These are phyloP conservation scores for Poa pratensis DNA, from an alignment of 176 grass and related monocot genomes.

Conservation along the genomic window DNA sequence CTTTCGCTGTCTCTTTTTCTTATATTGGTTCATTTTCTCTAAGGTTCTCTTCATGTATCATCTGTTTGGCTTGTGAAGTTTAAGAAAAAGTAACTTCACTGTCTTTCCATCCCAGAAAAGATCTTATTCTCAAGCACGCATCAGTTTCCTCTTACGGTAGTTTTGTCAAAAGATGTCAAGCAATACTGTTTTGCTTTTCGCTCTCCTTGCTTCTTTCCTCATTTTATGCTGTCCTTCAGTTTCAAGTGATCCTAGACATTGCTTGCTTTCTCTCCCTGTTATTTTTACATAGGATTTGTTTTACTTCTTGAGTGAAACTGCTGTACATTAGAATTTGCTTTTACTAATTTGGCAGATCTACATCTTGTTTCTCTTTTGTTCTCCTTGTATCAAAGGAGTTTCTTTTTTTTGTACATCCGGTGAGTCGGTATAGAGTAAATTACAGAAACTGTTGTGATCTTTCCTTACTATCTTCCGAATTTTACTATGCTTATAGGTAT, in stretches of 20 bases:
- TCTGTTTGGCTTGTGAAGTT: not conserved
- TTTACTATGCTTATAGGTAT: not conserved
- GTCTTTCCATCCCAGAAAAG: not conserved
- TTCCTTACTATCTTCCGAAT: not conserved
- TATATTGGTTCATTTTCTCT: constrained; percentile 8
- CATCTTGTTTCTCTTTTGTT: not conserved
- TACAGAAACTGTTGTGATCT: not conserved
- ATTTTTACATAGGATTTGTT: not conserved
- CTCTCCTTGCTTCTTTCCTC: constrained; percentile 7
- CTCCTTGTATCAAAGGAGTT: not conserved
- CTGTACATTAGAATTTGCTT: not conserved
- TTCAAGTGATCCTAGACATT: constrained; percentile 22
- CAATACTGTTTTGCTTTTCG: constrained; percentile 17
- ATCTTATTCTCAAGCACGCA: constrained; percentile 1
- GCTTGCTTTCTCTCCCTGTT: not conserved
- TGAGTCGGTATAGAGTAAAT: not conserved
- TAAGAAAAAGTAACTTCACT: constrained; percentile 1
- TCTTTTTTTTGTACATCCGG: not conserved
- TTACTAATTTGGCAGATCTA: not conserved
- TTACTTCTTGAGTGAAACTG: not conserved
- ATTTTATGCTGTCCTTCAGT: constrained; percentile 28
- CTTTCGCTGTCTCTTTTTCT: constrained; percentile 17
- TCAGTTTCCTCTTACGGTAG: constrained; percentile 38
- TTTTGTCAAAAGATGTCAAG: constrained; percentile 7
- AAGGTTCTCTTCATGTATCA: constrained; percentile 12